phyloP scores from a whole-genome alignment of 1,139 yeast species.

The Petasospora rhodanensis region DNA sequence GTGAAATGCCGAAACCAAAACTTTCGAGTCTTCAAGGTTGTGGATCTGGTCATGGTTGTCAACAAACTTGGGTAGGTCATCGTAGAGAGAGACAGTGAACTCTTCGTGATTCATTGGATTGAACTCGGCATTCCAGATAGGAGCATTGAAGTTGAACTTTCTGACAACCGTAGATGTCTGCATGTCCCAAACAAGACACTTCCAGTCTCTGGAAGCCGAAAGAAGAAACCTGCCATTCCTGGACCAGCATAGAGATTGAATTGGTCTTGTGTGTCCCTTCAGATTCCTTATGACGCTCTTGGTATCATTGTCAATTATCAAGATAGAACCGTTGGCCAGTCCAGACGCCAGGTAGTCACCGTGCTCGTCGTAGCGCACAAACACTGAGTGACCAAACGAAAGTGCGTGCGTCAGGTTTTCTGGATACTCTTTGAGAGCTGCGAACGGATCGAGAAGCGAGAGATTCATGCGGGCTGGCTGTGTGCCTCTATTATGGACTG shows the following conservation, averaged over 20 bases:
- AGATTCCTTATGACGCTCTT: constrained; percentile 44
- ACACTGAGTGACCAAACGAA: constrained; percentile 68
- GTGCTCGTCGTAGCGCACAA: constrained; percentile 62
- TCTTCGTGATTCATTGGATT: constrained; percentile 55
- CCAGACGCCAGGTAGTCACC: constrained; percentile 94
- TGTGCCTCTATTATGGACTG: too few relatives aligned
- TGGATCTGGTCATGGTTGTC: constrained; percentile 26
- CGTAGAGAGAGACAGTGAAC: constrained; percentile 45
- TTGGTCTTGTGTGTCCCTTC: constrained; percentile 65
- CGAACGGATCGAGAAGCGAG: constrained; percentile 86
- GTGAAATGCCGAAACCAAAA: constrained; percentile 29
- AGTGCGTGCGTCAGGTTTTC: constrained; percentile 70
- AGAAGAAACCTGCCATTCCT: constrained; percentile 64
- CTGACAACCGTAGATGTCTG: constrained; percentile 38
- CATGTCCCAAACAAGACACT: constrained; percentile 78
- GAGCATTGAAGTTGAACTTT: constrained; percentile 56
- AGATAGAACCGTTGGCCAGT: constrained; percentile 69
- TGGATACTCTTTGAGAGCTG: constrained; percentile 90
- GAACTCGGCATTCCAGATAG: constrained; percentile 64
- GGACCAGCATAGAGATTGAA: constrained; percentile 81
- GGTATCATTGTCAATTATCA: constrained; percentile 74
- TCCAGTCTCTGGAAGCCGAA: constrained; percentile 84
- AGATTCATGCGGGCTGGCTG: too few relatives aligned
- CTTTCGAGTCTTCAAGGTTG: constrained; percentile 26
- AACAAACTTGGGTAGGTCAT: constrained; percentile 37